Percentiles rank a stretch among this genome's conserved stretches.
Evolutionary conservation across 2,329 filamentous ascomycete genomes (phyloP).

Genomic region (Saccharata proteae): DNA sequence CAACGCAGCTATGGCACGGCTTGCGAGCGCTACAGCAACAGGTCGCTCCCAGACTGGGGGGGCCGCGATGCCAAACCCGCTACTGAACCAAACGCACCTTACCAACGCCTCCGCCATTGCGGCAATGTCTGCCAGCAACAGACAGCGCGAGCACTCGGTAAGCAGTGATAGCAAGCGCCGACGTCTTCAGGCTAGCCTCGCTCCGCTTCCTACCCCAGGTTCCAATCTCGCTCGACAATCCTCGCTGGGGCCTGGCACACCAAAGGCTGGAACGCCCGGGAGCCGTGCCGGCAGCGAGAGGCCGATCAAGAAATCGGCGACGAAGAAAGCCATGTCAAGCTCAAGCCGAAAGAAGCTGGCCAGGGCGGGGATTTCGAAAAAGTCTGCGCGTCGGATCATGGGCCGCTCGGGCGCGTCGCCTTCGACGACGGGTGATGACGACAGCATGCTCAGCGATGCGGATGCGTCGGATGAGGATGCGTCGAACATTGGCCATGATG

Average conservation of each 20-base stretch:
- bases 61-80: constrained; percentile 2
- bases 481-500: constrained; percentile 36
- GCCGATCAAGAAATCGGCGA: constrained; percentile 32
- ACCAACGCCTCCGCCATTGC: constrained; percentile 11
- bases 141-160: constrained; percentile 42
- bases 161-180: constrained; percentile 47
- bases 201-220: constrained; percentile 38
- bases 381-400: constrained; percentile 24
- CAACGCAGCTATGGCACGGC: constrained; percentile 36
- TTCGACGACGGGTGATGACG: constrained; percentile 36
- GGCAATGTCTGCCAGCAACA: constrained; percentile 11
- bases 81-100: constrained; percentile 6
- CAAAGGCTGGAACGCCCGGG: constrained; percentile 41
- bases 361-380: constrained; percentile 20
- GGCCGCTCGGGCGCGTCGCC: constrained; percentile 25
- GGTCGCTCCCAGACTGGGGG: constrained; percentile 2
- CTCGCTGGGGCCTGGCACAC: constrained; percentile 50
- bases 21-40: constrained; percentile 22
- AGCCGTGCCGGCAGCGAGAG: constrained; percentile 45
- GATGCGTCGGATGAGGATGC: constrained; percentile 35
- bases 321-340: constrained; percentile 40
- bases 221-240: constrained; percentile 45
- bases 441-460: constrained; percentile 40
- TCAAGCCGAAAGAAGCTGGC: constrained; percentile 24
- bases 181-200: constrained; percentile 41